Evolutionary conservation across 2,329 filamentous ascomycete genomes (phyloP), one percentile per base, ranked within the genome.

Genomic region (Penicillium occitanis): DNA sequence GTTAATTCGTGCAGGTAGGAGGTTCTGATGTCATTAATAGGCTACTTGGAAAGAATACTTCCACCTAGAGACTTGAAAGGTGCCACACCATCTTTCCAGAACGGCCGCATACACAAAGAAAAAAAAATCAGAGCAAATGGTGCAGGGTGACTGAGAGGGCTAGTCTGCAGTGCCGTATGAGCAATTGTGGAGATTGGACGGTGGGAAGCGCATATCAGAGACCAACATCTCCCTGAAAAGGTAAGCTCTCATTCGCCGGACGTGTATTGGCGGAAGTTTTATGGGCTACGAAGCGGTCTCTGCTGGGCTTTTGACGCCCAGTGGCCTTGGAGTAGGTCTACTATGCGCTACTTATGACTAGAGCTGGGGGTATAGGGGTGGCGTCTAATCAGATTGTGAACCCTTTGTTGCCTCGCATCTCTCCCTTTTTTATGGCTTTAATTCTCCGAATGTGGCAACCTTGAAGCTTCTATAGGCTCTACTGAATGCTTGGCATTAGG

Each of bases 161-260:
- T 64, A 57, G 62, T 37, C 50, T 64, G 30, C 62, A 25, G 62
- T 57, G 62, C 62, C 62, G 62, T 44, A 58, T 28, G 19, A 33
- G 35, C 57, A 10, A n/a, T n/a, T 64, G 50, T 64, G 62, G 62
- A 64, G 62, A 58, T 44, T 50, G 30, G 25, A 44, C 25, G 48
- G 28, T 22, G 35, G 25, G 46, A n/a, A 53, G 25, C n/a, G 53
- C 50, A 64, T 50, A 46, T 57, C 40, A 64, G 40, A 64, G n/a
- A 33, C 51, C 62, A 37, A 57, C 40, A 53, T 44, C 42, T 37
- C 3, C 40, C 25, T n/a, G n/a, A n/a, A n/a, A 28, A n/a, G 13
- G 17, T n/a, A 11, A 19, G 8, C 35, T 58, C 28, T 28, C n/a
- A 58, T 64, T 64, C 62, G 62, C 40, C n/a, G 40, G 22, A 50